Conservation (phyloP, 1,284 basidiomycete species). For the Leccinum pachyderme region DNA sequence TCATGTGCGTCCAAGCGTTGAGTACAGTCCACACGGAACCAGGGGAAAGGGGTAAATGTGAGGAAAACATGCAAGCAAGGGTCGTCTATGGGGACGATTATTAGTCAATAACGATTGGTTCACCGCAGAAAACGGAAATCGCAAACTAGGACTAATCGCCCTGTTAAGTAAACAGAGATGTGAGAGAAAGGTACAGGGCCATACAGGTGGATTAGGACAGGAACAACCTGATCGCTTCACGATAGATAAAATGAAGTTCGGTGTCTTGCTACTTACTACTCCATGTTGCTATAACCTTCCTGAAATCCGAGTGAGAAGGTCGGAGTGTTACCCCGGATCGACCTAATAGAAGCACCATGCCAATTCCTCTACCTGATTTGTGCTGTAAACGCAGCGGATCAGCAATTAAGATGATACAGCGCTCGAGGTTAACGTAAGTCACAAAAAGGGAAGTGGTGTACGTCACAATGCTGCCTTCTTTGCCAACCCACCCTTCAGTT, state of each 20-base stretch:
- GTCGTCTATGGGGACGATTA: neutral
- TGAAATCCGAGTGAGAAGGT: neutral
- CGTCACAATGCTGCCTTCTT: too few relatives aligned
- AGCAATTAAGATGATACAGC: neutral
- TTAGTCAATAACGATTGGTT: neutral
- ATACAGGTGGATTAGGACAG: neutral
- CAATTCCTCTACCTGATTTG: neutral
- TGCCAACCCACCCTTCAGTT: constrained; percentile 20
- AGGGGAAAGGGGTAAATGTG: neutral
- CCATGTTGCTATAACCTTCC: too few relatives aligned
- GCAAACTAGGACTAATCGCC: neutral
- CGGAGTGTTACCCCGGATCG: too few relatives aligned
- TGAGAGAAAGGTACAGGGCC: neutral
- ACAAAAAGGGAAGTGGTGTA: neutral
- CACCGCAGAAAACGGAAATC: neutral
- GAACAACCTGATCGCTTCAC: neutral
- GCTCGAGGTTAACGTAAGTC: neutral
- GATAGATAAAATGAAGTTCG: too few relatives aligned
- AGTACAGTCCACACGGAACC: neutral
- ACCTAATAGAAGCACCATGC: neutral
- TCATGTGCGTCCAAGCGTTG: neutral
- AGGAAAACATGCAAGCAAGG: too few relatives aligned
- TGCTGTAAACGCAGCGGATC: neutral
- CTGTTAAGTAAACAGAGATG: neutral
- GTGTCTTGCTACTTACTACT: too few relatives aligned